Evolutionary conservation across 106 monocot species (phyloP), one percentile per base, ranked within the genome.

Genomic region (Dioscorea zingiberensis): DNA sequence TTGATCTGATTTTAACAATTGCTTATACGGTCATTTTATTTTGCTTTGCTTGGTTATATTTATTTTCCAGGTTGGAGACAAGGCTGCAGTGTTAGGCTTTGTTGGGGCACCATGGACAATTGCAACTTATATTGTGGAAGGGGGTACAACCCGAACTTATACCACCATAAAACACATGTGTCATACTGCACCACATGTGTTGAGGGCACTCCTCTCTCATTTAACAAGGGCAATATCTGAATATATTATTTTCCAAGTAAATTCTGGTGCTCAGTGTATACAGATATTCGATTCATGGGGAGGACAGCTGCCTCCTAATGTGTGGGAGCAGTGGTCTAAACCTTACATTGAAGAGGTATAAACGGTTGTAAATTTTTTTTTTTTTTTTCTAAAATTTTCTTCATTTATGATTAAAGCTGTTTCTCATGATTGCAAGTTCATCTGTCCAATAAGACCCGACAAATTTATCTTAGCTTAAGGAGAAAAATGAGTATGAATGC

Each of bases 281-380:
- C 91, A 91, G 60, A 91, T 91, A 55, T 97, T 91, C 66, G 95
- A 97, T 77, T 91, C 95, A 71, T 97, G 95, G 91, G 95, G 91
- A 74, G 95, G 95, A 21, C 91, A 91, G 58, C 69, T 97, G 32
- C 85, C 95, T 48, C 94, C 94, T 44, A 59, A 95, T 85, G 73
- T 87, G 64, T 95, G 94, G 94, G 94, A 91, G 54, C 47, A 61
- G n/a, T 95, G 94, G 94, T 90, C 94, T 55, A 94, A 79, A 53
- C 94, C 94, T 48, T 95, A 91, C 51, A 91, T 95, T 59, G 61
- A 95, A 69, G 76, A 91, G 94, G 94, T 95, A 78, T 19, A 13
- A 66, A 27, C 60, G 21, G 38, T 61, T 18, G 51, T 19, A 51
- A 51, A 18, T 51, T 16, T 4, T 60, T 38, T 49, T 0, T 19